Conservation (phyloP, 305 asterid species). For the Fraxinus greggii region DNA sequence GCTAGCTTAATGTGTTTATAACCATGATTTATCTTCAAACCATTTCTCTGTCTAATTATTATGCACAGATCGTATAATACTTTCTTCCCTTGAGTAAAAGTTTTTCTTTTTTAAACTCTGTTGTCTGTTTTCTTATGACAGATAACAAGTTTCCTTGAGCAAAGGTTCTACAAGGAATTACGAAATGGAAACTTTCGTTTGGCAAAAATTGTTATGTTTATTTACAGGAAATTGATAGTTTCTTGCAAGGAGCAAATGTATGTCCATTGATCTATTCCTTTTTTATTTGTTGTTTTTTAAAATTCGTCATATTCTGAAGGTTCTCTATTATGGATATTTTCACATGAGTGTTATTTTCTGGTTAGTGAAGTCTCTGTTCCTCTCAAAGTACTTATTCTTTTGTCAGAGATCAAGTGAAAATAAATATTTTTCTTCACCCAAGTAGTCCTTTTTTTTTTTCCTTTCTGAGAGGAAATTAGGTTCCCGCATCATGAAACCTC, state of each 20-base stretch:
- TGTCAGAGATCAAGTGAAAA: neutral
- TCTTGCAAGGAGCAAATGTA: conserved; percentile 98
- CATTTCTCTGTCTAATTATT: neutral
- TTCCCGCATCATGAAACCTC: neutral
- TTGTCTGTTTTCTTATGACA: conserved; percentile 37
- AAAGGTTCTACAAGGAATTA: conserved; percentile 93
- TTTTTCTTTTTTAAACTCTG: conserved; percentile 2
- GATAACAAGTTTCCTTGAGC: conserved; percentile 88
- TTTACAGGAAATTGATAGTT: conserved; percentile 74
- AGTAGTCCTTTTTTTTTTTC: neutral
- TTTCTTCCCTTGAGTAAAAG: neutral
- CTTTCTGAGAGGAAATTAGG: neutral
- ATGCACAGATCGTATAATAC: neutral
- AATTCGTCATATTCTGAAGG: conserved; percentile 12
- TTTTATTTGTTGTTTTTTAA: neutral
- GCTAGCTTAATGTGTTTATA: neutral
- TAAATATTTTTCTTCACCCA: neutral
- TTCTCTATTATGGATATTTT: neutral
- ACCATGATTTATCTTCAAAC: neutral
- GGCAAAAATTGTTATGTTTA: conserved; percentile 78
- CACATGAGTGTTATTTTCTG: neutral
- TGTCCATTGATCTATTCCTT: conserved; percentile 23
- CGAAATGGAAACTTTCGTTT: conserved; percentile 70
- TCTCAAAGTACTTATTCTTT: neutral
- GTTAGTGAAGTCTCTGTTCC: neutral